These are phyloP conservation scores for Pulveroboletus sp. DNA, from an alignment of 768 basidiomycete species.

Conservation along the genomic window DNA sequence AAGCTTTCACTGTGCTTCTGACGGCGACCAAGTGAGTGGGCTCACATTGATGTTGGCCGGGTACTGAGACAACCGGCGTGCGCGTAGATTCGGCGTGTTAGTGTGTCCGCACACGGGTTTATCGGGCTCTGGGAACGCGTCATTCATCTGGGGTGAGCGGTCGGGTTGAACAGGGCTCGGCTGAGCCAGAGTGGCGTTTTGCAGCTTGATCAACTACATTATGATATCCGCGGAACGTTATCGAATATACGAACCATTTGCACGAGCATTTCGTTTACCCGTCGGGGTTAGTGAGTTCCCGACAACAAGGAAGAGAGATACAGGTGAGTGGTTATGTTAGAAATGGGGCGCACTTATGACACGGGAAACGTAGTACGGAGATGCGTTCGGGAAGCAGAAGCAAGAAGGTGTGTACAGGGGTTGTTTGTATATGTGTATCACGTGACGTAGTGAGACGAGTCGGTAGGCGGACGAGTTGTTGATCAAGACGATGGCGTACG, in stretches of 20 bases:
- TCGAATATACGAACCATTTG: constrained; percentile 81
- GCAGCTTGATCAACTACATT: constrained; percentile 86
- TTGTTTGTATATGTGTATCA: constrained; percentile 19
- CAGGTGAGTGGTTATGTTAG: constrained; percentile 29
- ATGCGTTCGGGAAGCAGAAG: constrained; percentile 50
- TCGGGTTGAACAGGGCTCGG: not conserved
- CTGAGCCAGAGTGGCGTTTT: constrained; percentile 12
- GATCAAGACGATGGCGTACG: constrained; percentile 19
- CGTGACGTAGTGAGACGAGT: constrained; percentile 12
- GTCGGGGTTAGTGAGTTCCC: constrained; percentile 76
- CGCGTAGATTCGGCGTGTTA: constrained; percentile 68
- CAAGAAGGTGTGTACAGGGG: constrained; percentile 6
- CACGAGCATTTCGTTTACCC: constrained; percentile 89
- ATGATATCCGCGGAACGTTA: constrained; percentile 80
- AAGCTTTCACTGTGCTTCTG: constrained; percentile 80
- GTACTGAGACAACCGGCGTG: not conserved
- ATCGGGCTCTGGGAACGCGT: constrained; percentile 92
- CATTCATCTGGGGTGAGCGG: constrained; percentile 65
- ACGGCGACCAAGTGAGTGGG: constrained; percentile 79
- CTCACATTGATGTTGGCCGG: not conserved
- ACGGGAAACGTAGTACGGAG: constrained; percentile 58
- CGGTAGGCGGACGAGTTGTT: constrained; percentile 4
- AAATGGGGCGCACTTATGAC: constrained; percentile 3
- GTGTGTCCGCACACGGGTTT: constrained; percentile 90
- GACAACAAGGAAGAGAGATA: constrained; percentile 69